Evolutionary conservation across 345 rosid genomes (phyloP).

Genomic region (Sisymbrium irio): DNA sequence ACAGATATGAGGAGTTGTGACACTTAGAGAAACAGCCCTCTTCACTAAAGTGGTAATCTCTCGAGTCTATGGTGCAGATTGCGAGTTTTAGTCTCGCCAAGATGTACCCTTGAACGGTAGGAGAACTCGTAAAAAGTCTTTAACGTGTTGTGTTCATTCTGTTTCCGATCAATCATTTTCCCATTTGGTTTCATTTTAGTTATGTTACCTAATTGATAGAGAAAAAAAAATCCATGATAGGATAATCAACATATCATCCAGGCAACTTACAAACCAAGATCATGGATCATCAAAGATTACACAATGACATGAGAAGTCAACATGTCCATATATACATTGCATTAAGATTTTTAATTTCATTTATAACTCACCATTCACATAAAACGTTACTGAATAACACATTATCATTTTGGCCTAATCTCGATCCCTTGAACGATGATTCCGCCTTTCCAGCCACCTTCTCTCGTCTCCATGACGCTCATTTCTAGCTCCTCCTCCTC

Average conservation of each 20-base stretch:
- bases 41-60: no score
- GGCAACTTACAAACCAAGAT: neutral
- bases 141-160: neutral
- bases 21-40: no score
- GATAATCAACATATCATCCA: neutral
- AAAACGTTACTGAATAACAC: neutral
- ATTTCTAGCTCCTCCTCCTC: conserved; percentile 59
- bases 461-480: conserved; percentile 43
- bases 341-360: neutral
- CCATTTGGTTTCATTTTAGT: neutral
- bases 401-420: conserved; percentile 42
- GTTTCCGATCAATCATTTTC: neutral
- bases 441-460: conserved; percentile 52
- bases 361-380: neutral
- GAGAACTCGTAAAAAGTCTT: neutral
- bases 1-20: no score
- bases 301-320: neutral
- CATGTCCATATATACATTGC: neutral
- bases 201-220: neutral
- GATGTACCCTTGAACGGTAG: neutral
- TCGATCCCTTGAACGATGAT: conserved; percentile 54
- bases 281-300: neutral
- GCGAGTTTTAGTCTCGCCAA: neutral
- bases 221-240: neutral
- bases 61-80: neutral